Evolutionary conservation across 2,329 filamentous ascomycete species (phyloP).

Genomic region (Teratosphaeria pseudoeucalypti): DNA sequence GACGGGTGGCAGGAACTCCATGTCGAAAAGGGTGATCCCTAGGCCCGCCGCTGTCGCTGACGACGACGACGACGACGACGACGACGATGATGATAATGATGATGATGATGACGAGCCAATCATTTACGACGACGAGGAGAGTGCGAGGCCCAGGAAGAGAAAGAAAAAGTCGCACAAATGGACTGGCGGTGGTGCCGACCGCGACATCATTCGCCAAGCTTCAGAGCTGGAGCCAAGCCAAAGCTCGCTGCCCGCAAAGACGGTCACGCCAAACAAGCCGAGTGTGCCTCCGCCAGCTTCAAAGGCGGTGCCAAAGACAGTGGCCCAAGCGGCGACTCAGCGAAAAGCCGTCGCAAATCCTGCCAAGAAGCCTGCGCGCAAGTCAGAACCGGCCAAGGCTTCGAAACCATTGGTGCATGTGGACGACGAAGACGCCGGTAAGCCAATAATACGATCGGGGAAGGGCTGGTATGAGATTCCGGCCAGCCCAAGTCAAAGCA

Average conservation of each 20-base stretch:
- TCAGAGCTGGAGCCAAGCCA: background rate
- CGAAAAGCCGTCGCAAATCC: background rate
- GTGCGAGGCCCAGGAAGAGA: background rate
- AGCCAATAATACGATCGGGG: conserved; percentile 8
- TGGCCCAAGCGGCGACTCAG: background rate
- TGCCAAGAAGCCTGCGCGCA: background rate
- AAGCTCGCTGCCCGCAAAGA: background rate
- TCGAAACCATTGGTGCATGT: background rate
- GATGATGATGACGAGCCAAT: background rate
- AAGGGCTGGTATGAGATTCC: conserved; percentile 13
- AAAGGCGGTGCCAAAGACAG: background rate
- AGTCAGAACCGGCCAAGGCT: background rate
- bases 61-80: background rate
- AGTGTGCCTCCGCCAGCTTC: background rate
- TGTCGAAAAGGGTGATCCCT: background rate
- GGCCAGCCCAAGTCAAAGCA: background rate
- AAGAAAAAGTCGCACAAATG: conserved; percentile 6
- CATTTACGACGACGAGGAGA: background rate
- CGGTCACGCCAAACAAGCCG: background rate
- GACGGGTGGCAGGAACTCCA: background rate
- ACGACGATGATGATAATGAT: background rate
- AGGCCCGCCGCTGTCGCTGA: background rate
- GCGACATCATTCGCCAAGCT: conserved; percentile 6
- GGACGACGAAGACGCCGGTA: conserved; percentile 2
- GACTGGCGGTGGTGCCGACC: conserved; percentile 5